Evolutionary conservation across 1,139 yeast species (phyloP).

Genomic region (Sugiyamaella japonica): DNA sequence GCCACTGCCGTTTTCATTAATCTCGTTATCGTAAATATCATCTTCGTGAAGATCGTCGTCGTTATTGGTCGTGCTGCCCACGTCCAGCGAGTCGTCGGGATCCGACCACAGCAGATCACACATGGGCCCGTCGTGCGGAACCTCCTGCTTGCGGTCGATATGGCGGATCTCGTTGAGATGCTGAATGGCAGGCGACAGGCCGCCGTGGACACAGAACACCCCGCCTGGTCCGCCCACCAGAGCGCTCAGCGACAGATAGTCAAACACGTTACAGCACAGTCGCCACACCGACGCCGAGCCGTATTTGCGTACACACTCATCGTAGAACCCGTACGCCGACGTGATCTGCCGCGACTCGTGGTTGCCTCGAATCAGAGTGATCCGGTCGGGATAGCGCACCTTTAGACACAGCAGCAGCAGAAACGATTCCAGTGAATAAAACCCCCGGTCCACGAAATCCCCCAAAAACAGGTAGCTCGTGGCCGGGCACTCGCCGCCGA

Average conservation of each 20-base stretch:
- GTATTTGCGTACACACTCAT: constrained; percentile 91
- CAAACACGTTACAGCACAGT: constrained; percentile 74
- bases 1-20: constrained; percentile 1
- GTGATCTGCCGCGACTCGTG: constrained; percentile 97
- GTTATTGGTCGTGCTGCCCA: constrained; percentile 15
- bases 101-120: constrained; percentile 97
- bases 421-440: constrained; percentile 87
- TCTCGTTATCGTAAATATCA: constrained; percentile 11
- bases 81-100: constrained; percentile 68
- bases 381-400: constrained; percentile 91
- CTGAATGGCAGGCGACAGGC: constrained; percentile 86
- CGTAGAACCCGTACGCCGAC: constrained; percentile 97
- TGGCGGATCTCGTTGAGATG: constrained; percentile 80
- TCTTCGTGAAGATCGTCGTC: constrained; percentile 16
- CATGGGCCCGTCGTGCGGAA: constrained; percentile 99
- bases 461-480: constrained; percentile 77
- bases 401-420: constrained; percentile 73
- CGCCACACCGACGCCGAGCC: constrained; percentile 95
- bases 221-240: constrained; percentile 74
- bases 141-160: constrained; percentile 88
- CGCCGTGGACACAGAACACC: constrained; percentile 95
- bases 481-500: constrained; percentile 85
- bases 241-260: constrained; percentile 89
- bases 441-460: constrained; percentile 91
- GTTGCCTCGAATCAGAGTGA: constrained; percentile 90